These are phyloP conservation scores for Veloboletus limbatus DNA, from an alignment of 1,284 basidiomycete genomes.

Conservation along the genomic window DNA sequence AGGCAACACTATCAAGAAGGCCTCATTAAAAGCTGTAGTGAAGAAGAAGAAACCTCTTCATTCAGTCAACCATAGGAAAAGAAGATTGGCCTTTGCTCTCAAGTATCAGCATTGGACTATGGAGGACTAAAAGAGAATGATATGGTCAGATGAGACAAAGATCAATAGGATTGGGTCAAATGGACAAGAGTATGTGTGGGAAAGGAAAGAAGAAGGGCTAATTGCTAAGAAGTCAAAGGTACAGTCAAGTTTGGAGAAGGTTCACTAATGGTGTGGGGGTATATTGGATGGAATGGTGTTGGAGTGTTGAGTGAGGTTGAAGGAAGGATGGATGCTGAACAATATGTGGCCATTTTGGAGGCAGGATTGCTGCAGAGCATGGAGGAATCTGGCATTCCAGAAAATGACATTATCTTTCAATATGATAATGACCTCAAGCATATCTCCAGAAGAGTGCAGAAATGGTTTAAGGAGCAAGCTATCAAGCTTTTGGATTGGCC, in stretches of 20 bases:
- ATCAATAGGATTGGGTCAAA: no score
- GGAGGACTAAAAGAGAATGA: no score
- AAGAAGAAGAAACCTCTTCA: slow-evolving; percentile 1
- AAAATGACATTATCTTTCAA: neutral
- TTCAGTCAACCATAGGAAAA: neutral
- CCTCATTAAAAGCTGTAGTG: slow-evolving; percentile 1
- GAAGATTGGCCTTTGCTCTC: no score
- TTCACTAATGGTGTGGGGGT: neutral
- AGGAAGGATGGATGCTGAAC: neutral
- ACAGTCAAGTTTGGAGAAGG: neutral
- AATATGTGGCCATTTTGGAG: slow-evolving; percentile 2
- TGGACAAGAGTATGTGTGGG: no score
- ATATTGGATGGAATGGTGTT: slow-evolving; percentile 1
- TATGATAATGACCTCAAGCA: neutral
- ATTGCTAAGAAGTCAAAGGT: neutral
- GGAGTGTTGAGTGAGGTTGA: neutral
- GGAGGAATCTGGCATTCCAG: neutral
- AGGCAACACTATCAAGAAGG: slow-evolving; percentile 1
- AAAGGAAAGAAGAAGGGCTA: no score
- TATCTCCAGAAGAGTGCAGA: neutral
- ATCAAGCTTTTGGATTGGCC: slow-evolving; percentile 2
- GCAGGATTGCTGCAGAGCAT: neutral
- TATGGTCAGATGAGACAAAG: no score
- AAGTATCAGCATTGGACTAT: no score
- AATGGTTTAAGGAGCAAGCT: neutral